These are phyloP conservation scores for Monilinia polystroma DNA, from an alignment of 2,329 filamentous ascomycete genomes.

Conservation along the genomic window DNA sequence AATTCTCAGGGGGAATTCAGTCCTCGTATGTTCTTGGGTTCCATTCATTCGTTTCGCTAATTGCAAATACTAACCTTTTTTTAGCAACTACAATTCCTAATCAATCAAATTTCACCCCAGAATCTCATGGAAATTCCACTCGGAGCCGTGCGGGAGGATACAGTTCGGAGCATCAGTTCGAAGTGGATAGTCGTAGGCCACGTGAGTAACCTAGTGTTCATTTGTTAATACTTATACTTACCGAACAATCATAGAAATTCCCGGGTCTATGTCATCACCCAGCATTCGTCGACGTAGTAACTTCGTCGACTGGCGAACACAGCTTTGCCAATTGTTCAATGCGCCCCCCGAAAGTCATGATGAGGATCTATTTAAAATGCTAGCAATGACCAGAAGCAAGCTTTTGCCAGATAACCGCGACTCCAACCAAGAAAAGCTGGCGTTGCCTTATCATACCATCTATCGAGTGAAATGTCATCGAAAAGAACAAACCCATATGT, in stretches of 20 bases:
- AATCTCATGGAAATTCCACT: constrained; percentile 24
- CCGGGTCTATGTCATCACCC: constrained; percentile 17
- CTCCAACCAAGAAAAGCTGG: constrained; percentile 4
- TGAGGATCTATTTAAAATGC: constrained; percentile 22
- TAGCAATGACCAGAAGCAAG: constrained; percentile 17
- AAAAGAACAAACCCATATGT: constrained; percentile 8
- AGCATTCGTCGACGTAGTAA: constrained; percentile 18
- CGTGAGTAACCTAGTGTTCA: constrained; percentile 8
- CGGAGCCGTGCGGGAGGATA: constrained; percentile 13
- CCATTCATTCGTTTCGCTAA: not conserved
- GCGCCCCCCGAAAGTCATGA: constrained; percentile 20
- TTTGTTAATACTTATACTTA: not conserved
- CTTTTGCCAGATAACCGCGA: constrained; percentile 6
- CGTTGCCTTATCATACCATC: constrained; percentile 22
- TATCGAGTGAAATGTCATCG: constrained; percentile 20
- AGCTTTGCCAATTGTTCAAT: constrained; percentile 22
- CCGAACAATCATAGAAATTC: constrained; percentile 9
- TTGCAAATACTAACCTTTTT: not conserved
- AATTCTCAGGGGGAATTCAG: constrained; percentile 19
- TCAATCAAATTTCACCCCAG: constrained; percentile 20
- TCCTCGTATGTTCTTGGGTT: constrained; percentile 10
- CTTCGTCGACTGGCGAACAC: constrained; percentile 18
- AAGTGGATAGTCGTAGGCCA: constrained; percentile 18
- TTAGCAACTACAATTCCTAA: constrained; percentile 21
- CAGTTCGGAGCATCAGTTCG: constrained; percentile 22